Base-by-base conservation (phyloP, 768 basidiomycete species). In the Tubosaeta brunneosetosa region DNA sequence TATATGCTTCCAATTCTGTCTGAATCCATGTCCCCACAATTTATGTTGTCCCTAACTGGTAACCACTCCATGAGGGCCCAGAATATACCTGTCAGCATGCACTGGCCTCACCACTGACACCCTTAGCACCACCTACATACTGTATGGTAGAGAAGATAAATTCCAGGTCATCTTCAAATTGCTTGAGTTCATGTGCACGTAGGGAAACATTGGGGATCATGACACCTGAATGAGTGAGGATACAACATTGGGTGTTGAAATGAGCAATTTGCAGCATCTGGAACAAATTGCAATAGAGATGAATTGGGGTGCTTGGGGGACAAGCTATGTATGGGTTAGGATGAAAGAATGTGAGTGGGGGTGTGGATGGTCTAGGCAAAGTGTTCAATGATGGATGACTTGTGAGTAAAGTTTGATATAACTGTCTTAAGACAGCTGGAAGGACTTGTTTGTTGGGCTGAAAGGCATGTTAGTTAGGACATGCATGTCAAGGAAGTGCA, bases 131-230 rank as follows among this genome's bases (percentile, higher is more conserved):
- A 40, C 68, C 71, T 47, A 70, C 47, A 10, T 51, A 16, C 65
- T 66, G 51, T 86, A 84, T 50, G 76, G 78, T 61, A 80, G 73
- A 19, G 44, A 26, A 3, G 14, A 31, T 90, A 66, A 88, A 98
- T 65, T 97, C 95, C 33, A 95, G 80, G 0, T 97, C 94, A 55
- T 98, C 97, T 70, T 97, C 94, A 62, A 99, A 98, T 67, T 93
- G 86, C 62, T 99, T 97, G 46, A 91, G 79, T 51, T 97, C 94
- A 58, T 92, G 88, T 36, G 88, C 85, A 55, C 94, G 81, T 12
- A 98, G 76, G 12, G 81, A 75, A 53, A 97, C 90, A 62, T 97
- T 97, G n/a, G 95, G 94, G 26, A 98, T 77, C 22, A 97, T 86
- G 52, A 98, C 91, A 47, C 90, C 88, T 93, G 85, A 6, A 92